Conservation (phyloP, 1,284 basidiomycete genomes). For the Pholiota adiposa region DNA sequence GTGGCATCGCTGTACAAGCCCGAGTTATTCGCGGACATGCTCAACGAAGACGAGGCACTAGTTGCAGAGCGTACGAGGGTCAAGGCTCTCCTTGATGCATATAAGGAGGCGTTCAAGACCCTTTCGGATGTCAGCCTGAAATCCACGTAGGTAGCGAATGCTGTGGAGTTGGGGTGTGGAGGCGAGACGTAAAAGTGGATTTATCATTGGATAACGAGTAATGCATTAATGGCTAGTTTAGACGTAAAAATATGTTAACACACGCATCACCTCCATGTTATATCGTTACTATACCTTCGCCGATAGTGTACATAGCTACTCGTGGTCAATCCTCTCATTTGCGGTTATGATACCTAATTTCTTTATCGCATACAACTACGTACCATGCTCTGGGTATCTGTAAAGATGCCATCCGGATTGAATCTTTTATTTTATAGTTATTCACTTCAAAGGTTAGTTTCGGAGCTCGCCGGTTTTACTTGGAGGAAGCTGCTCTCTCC, state of each 20-base stretch:
- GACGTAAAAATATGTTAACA: not conserved
- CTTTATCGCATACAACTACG: not conserved
- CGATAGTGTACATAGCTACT: not conserved
- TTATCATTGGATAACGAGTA: not conserved
- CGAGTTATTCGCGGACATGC: slow-evolving; percentile 86
- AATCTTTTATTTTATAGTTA: too few species aligned
- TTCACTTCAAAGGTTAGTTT: not conserved
- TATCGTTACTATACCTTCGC: not conserved
- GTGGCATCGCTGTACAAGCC: slow-evolving; percentile 95
- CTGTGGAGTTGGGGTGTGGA: not conserved
- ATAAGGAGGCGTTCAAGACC: slow-evolving; percentile 95
- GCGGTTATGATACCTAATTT: not conserved
- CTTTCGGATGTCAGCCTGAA: slow-evolving; percentile 80
- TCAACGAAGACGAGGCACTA: slow-evolving; percentile 96
- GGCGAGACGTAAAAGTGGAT: not conserved
- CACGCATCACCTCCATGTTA: not conserved
- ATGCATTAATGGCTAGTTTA: not conserved
- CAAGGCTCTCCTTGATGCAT: slow-evolving; percentile 94
- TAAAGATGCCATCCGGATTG: too few species aligned
- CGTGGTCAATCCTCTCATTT: not conserved
- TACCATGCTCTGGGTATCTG: not conserved
- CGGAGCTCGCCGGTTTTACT: not conserved
- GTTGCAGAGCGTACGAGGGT: slow-evolving; percentile 93
- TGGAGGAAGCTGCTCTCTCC: not conserved
- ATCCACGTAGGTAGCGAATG: slow-evolving; percentile 46